Percentiles rank a stretch among this genome's conserved stretches.
Evolutionary conservation across 192 early-diverging fungal species (phyloP).

Genomic region (Linderina pennispora): DNA sequence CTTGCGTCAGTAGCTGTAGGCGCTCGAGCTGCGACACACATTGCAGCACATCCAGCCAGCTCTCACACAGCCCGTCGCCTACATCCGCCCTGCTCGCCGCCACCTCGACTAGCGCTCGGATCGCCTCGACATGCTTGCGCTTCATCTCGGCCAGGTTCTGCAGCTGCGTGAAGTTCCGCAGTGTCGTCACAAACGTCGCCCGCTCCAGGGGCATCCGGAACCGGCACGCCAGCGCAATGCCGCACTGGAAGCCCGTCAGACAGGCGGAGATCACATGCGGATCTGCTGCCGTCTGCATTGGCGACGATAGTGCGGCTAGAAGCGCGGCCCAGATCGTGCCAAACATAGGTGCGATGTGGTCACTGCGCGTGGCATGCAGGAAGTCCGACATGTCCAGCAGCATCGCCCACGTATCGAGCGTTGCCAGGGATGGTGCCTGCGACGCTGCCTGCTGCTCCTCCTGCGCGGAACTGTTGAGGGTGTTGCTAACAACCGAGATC

Average conservation of each 20-base stretch:
- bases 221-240: constrained; percentile 72
- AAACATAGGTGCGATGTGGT: constrained; percentile 92
- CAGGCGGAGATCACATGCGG: constrained; percentile 63
- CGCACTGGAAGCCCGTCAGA: constrained; percentile 71
- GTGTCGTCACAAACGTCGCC: constrained; percentile 85
- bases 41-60: constrained; percentile 80
- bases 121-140: constrained; percentile 88
- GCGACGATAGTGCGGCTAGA: constrained; percentile 73
- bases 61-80: constrained; percentile 57
- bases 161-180: constrained; percentile 83
- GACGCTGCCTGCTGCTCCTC: background rate
- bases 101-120: constrained; percentile 76
- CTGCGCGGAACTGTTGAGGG: background rate
- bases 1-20: constrained; percentile 61
- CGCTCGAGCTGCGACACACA: constrained; percentile 84
- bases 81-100: constrained; percentile 53
- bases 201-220: constrained; percentile 89
- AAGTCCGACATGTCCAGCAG: constrained; percentile 50
- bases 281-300: constrained; percentile 80
- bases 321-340: constrained; percentile 84
- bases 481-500: constrained; percentile 2
- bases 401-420: constrained; percentile 28
- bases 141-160: constrained; percentile 79
- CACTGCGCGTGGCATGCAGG: constrained; percentile 67
- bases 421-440: constrained; percentile 7